Conservation (phyloP, 1,284 basidiomycete genomes). For the Ceratobasidium papillatum region DNA sequence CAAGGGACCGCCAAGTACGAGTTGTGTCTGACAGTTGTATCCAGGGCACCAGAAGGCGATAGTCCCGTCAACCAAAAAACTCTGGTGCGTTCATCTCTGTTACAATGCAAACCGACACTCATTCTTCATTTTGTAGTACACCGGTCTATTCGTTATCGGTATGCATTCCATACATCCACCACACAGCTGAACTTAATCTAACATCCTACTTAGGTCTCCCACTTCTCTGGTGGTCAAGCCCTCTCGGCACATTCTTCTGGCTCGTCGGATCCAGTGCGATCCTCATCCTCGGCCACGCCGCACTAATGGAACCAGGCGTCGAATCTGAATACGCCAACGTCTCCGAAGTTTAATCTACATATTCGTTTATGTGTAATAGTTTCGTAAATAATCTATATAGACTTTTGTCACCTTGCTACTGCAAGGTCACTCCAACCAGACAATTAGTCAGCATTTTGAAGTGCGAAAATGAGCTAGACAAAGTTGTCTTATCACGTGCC, state of each 20-base stretch:
- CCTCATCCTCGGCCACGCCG: constrained; percentile 82
- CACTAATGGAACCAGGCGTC: constrained; percentile 85
- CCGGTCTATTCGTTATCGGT: constrained; percentile 78
- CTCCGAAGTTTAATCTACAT: constrained; percentile 45
- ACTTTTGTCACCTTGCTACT: constrained; percentile 1
- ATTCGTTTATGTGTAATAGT: neutral
- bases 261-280: constrained; percentile 76
- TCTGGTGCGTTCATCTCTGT: constrained; percentile 54
- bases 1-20: constrained; percentile 9
- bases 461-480: too few relatives aligned
- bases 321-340: constrained; percentile 88
- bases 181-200: neutral
- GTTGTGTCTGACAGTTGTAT: neutral
- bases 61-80: constrained; percentile 83
- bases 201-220: constrained; percentile 56
- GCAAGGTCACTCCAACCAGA: too few relatives aligned
- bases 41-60: constrained; percentile 76
- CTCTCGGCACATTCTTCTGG: constrained; percentile 79
- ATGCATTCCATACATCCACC: neutral
- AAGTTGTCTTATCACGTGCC: too few relatives aligned
- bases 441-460: too few relatives aligned
- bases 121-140: constrained; percentile 65
- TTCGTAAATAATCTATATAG: constrained; percentile 18
- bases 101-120: constrained; percentile 56
- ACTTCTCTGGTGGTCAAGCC: constrained; percentile 72